Percentiles rank a stretch among this genome's conserved stretches.
phyloP scores from a whole-genome alignment of 768 basidiomycete genomes.

The Trametes cingulata region DNA sequence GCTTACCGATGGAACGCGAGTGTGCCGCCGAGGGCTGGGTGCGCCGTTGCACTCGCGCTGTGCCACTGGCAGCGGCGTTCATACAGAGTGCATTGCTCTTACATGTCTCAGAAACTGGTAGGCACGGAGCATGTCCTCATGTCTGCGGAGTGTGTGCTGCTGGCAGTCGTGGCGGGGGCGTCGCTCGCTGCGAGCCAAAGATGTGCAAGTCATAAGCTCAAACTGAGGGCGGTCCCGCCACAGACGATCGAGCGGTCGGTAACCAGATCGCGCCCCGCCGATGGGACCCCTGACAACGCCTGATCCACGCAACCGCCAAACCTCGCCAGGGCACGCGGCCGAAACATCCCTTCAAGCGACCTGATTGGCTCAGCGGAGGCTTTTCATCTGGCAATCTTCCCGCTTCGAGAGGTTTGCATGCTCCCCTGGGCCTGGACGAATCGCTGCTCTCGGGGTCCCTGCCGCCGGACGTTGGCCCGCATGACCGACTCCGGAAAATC shows the following conservation, averaged over 20 bases:
- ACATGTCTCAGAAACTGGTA: neutral
- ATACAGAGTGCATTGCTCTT: neutral
- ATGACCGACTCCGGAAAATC: constrained; percentile 13
- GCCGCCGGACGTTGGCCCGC: neutral
- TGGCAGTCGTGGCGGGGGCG: neutral
- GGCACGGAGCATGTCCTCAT: no score
- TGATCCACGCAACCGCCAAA: constrained; percentile 6
- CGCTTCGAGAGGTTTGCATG: constrained; percentile 1
- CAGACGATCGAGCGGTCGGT: constrained; percentile 3
- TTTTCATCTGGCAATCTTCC: neutral
- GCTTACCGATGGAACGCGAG: neutral
- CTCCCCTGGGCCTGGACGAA: constrained; percentile 1
- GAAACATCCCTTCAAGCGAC: neutral
- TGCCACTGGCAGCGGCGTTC: neutral
- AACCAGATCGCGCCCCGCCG: neutral
- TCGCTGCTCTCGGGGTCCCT: constrained; percentile 6
- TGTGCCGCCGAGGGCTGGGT: no score
- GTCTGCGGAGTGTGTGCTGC: neutral
- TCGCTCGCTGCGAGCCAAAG: constrained; percentile 1
- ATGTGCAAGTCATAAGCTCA: neutral
- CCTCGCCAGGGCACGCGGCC: neutral
- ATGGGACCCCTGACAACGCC: constrained; percentile 17
- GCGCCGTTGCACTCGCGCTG: no score
- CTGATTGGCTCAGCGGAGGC: constrained; percentile 1
- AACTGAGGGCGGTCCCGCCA: neutral